Conservation (phyloP, 495 filamentous ascomycete species). For the Amphirosellinia nigrospora region DNA sequence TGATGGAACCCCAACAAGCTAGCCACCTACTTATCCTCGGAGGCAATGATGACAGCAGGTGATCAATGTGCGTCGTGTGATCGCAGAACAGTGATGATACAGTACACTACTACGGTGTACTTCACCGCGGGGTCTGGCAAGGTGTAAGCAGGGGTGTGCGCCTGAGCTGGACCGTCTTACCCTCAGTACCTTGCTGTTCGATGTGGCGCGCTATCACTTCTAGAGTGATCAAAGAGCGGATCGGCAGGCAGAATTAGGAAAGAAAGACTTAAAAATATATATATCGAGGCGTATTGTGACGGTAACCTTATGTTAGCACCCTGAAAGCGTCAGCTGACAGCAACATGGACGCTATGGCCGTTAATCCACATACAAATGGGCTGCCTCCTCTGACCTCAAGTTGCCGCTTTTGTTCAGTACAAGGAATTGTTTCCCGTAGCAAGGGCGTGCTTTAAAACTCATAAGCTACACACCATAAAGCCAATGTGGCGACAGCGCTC, state of each 20-base stretch:
- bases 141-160: neutral
- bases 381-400: neutral
- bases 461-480: neutral
- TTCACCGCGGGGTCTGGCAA: neutral
- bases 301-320: neutral
- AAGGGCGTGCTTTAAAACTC: neutral
- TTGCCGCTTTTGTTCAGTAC: neutral
- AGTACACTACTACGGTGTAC: neutral
- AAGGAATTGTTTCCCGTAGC: neutral
- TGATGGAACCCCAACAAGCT: no score
- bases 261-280: no score
- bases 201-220: neutral
- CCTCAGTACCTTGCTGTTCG: neutral
- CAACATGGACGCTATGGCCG: neutral
- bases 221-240: neutral
- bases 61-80: neutral
- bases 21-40: no score
- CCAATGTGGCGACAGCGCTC: neutral
- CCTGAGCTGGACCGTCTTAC: neutral
- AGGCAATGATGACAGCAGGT: no score
- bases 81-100: neutral
- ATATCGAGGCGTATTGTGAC: neutral
- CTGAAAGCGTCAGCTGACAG: no score
- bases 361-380: neutral
- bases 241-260: neutral